A percentile compares a stretch with the other conserved stretches of the same genome.
Conservation (phyloP, 352 stramenopile genomes). For the Phytophthora nicotianae region DNA sequence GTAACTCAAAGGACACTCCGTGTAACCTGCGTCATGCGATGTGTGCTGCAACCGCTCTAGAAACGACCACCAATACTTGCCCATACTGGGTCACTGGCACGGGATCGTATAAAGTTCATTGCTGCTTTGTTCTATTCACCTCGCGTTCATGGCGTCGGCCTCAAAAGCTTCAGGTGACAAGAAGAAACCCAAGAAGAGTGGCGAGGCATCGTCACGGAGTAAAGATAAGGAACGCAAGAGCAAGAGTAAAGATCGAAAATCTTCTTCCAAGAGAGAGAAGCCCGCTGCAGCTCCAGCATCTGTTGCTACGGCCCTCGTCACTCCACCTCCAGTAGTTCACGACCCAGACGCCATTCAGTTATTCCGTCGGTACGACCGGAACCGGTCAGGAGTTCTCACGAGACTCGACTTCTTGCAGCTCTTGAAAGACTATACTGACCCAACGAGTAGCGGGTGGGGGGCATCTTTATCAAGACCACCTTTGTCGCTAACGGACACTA, state of each 20-base stretch:
- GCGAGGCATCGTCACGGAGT: conserved; percentile 18
- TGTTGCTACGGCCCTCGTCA: not conserved
- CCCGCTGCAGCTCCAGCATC: not conserved
- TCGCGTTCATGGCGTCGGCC: conserved; percentile 14
- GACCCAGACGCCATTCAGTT: conserved; percentile 80
- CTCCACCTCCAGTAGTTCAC: conserved; percentile 4
- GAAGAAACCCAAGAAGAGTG: conserved; percentile 37
- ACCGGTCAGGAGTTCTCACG: conserved; percentile 56
- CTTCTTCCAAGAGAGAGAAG: conserved; percentile 20
- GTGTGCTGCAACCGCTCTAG: conserved; percentile 6
- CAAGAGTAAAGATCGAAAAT: conserved; percentile 45
- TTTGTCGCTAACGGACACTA: conserved; percentile 68
- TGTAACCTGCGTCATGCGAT: conserved; percentile 4
- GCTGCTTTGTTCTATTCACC: not conserved
- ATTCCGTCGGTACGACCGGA: conserved; percentile 78
- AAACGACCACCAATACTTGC: not conserved
- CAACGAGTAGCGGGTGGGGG: conserved; percentile 8
- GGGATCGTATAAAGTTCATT: too few relatives aligned
- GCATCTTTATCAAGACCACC: conserved; percentile 34
- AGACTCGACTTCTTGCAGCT: conserved; percentile 75
- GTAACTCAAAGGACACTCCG: not conserved
- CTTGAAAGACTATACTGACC: conserved; percentile 66
- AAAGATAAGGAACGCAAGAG: conserved; percentile 39
- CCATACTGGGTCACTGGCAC: not conserved
- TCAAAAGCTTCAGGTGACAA: conserved; percentile 27